Evolutionary conservation across 352 stramenopile genomes (phyloP).

Genomic region (Blastocystis sp.): DNA sequence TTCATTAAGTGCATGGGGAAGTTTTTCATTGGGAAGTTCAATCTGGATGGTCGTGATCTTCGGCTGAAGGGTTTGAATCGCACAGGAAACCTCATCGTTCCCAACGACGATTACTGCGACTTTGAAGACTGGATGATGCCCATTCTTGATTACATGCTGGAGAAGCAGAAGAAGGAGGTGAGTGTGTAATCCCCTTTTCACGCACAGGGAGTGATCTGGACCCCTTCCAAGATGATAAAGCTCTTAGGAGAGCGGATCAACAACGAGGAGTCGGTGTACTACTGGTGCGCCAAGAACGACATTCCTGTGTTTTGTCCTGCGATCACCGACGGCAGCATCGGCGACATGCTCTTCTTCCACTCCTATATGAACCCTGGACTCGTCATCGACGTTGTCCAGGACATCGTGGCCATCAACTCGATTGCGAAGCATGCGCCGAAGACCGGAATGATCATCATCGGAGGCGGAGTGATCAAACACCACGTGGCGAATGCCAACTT

Average conservation of each 20-base stretch:
- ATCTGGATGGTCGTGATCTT: constrained; percentile 80
- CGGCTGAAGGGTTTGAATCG: constrained; percentile 93
- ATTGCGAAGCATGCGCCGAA: constrained; percentile 84
- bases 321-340: constrained; percentile 96
- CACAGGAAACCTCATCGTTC: constrained; percentile 98
- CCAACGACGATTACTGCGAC: constrained; percentile 99
- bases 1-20: constrained; percentile 98
- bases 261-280: constrained; percentile 94
- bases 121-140: constrained; percentile 89
- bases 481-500: constrained; percentile 99
- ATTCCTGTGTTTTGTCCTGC: constrained; percentile 99
- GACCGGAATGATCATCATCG: constrained; percentile 95
- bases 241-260: constrained; percentile 92
- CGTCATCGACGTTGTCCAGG: constrained; percentile 89
- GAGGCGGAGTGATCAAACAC: constrained; percentile 94
- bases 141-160: constrained; percentile 92
- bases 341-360: constrained; percentile 99
- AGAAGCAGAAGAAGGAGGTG: constrained; percentile 84
- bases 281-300: constrained; percentile 97
- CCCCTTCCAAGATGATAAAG: constrained; percentile 91
- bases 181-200: neutral
- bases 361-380: constrained; percentile 95
- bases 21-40: constrained; percentile 96
- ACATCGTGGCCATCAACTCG: constrained; percentile 96
- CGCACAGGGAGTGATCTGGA: constrained; percentile 77